phyloP scores from a whole-genome alignment of 2,329 filamentous ascomycete species.

The Alternaria tenuissima region DNA sequence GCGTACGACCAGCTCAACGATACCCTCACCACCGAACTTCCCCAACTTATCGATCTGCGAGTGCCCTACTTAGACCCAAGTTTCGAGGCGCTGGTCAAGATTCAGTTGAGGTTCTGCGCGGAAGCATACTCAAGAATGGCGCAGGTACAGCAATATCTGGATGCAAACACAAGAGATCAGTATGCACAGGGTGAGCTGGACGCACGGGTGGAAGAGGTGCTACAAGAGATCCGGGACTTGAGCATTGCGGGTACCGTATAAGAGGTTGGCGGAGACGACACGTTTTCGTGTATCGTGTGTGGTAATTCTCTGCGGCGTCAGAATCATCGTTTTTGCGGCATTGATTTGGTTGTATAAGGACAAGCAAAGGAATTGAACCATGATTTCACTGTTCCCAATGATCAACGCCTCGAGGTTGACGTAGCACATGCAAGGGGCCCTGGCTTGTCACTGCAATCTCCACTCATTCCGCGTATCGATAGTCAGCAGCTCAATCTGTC shows the following conservation, averaged over 20 bases:
- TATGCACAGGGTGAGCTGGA: conserved; percentile 95
- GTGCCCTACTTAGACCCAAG: conserved; percentile 97
- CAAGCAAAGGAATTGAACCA: background rate
- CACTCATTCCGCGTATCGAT: too few relatives aligned
- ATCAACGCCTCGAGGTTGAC: background rate
- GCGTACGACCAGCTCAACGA: conserved; percentile 98
- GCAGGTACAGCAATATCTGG: conserved; percentile 97
- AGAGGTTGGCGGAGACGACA: background rate
- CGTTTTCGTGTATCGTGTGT: background rate
- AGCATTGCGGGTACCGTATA: conserved; percentile 82
- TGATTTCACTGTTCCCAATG: background rate
- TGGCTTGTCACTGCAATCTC: too few relatives aligned
- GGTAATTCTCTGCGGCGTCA: conserved; percentile 5
- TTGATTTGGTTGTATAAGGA: background rate
- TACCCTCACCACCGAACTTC: conserved; percentile 89
- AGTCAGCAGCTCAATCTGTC: too few relatives aligned
- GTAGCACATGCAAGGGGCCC: too few relatives aligned
- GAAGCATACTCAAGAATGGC: conserved; percentile 98
- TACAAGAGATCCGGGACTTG: conserved; percentile 96
- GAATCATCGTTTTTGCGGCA: background rate
- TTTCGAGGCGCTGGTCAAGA: conserved; percentile 98
- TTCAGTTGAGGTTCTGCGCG: conserved; percentile 95
- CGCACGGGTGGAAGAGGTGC: conserved; percentile 88
- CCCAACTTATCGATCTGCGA: conserved; percentile 93
- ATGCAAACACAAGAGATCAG: conserved; percentile 93